Evolutionary conservation across 768 basidiomycete genomes (phyloP), one percentile per base, ranked within the genome.

Genomic region (Boletus reticuloceps): DNA sequence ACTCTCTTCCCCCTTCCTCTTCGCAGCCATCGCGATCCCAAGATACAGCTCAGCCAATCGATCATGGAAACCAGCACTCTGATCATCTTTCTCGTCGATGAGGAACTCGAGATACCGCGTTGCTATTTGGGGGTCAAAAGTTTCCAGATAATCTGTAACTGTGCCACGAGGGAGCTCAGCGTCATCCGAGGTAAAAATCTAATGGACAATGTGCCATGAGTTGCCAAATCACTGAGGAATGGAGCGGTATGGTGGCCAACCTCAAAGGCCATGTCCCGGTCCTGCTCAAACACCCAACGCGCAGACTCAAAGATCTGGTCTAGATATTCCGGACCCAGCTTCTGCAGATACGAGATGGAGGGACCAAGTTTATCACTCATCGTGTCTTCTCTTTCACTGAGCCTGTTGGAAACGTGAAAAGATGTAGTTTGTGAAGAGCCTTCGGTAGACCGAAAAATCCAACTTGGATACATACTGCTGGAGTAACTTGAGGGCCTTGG

Each of bases 151-250:
- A 54, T 86, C 80, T 12, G 87, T 84, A 5, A 97, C 92, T 0
- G 77, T 78, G 32, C 80, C 77, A 3, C 86, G 82, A 20, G 97
- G 94, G 17, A 98, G 79, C 55, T 96, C 94, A 8, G 89, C 89
- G 54, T 98, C 94, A 64, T 98, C 96, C 0, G 95, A 94, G 3
- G 88, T 93, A 66, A 98, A 99, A 40, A 99, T 92, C 94, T 97
- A 61, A 3, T 12, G 22, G 45, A 31, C 41, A 17, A 48, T 3
- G 12, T 2, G 16, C 1, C 19, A 31, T 46, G 13, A 41, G 5
- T 9, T 17, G 32, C 27, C 29, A 11, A n/a, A 17, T 39, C 17
- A 43, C 14, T 2, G 22, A 22, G 36, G n/a, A 38, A 14, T 50
- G 22, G 19, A 8, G 6, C n/a, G 8, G 10, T 0, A 1, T 13